Base-by-base conservation (phyloP, 2,329 filamentous ascomycete genomes). In the Ceratocystis eucalypticola region DNA sequence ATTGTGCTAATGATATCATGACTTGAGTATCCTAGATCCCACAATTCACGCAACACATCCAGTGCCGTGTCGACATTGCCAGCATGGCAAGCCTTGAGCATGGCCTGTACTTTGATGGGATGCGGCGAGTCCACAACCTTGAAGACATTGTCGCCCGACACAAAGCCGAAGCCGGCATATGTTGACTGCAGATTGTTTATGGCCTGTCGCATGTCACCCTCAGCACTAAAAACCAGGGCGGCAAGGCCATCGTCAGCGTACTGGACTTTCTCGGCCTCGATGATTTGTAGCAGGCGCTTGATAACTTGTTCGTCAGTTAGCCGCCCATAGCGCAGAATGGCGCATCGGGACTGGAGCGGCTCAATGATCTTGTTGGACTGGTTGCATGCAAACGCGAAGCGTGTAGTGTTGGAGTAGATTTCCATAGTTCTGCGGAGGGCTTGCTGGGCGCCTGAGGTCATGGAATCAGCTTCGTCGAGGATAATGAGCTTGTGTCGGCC, bases 341-440 rank as follows among this genome's bases (percentile, higher is more conserved):
- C 94, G 75, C 94, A 99, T 72, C 94, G 86, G 20, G 92, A 96
- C 76, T 99, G 94, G 64, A 99, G 81, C n/a, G 94, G 94, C 76
- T 99, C 94, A 75, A 99, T 99, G 74, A 99, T 97, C 78, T 97
- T 99, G 80, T 97, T 99, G 69, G 89, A 94, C 79, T 96, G 91
- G 76, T 99, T 99, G 80, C 94, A 99, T 1, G 94, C 94, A 73
- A 99, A 99, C 0, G 94, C 94, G 73, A 99, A 99, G 67, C 94
- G 84, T 1, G 94, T 99, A 1, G 94, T 99, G 69, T 91, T 88
- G 53, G 91, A 95, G 79, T 97, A 97, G 64, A 97, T 99, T 76
- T 99, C 94, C 94, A 99, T 99, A 0, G 94, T 99, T 69, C 94
- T 83, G 71, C 94, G 85, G 45, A 99, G 82, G 22, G 94, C 94